Evolutionary conservation across 495 filamentous ascomycete species (phyloP).

Genomic region (Sphaerosporella brunnea): DNA sequence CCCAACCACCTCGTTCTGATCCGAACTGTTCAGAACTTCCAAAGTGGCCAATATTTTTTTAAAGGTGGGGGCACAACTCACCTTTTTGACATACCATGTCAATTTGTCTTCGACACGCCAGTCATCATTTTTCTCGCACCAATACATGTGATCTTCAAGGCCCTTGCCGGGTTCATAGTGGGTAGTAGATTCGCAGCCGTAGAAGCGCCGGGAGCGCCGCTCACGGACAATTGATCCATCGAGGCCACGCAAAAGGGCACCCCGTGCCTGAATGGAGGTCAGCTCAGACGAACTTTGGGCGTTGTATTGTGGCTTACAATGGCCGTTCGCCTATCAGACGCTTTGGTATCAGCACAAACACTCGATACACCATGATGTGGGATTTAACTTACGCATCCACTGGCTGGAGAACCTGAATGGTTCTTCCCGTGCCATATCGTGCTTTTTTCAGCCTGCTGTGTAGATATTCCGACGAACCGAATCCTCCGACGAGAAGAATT

Average conservation of each 20-base stretch:
- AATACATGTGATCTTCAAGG: not conserved
- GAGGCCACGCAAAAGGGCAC: slow-evolving; percentile 17
- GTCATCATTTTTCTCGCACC: not conserved
- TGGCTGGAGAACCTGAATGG: slow-evolving; percentile 40
- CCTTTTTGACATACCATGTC: slow-evolving; percentile 4
- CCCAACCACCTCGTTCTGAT: not conserved
- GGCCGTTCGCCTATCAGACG: slow-evolving; percentile 15
- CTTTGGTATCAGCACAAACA: not conserved
- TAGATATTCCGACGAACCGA: slow-evolving; percentile 51
- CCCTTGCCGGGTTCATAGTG: not conserved
- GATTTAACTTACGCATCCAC: slow-evolving; percentile 36
- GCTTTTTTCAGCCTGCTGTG: slow-evolving; percentile 35
- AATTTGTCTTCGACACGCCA: not conserved
- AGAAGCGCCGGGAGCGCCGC: slow-evolving; percentile 15
- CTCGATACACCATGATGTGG: not conserved
- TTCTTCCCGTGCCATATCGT: slow-evolving; percentile 23
- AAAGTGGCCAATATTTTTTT: not conserved
- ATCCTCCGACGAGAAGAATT: slow-evolving; percentile 54
- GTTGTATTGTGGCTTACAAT: slow-evolving; percentile 3
- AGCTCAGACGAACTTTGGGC: not conserved
- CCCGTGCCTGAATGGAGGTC: slow-evolving; percentile 6
- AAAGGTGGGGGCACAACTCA: not conserved
- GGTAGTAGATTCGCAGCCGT: slow-evolving; percentile 6
- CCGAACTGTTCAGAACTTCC: not conserved
- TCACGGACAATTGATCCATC: slow-evolving; percentile 20